A percentile compares a stretch with the other conserved stretches of the same genome.
phyloP scores from a whole-genome alignment of 306 rosid genomes.

The Medicago lupulina region DNA sequence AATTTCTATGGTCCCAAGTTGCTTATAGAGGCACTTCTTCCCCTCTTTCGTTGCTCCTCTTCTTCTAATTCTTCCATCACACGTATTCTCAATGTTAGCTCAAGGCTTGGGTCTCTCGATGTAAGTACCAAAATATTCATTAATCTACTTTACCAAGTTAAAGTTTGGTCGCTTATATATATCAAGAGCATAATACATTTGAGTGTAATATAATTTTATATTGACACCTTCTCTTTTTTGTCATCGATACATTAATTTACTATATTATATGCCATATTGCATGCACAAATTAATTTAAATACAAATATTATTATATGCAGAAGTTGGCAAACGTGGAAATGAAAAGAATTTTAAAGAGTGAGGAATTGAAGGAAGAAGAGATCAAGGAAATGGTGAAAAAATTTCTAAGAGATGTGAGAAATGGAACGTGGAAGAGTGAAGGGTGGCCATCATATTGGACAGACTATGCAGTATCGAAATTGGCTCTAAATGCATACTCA shows the following conservation, averaged over 20 bases:
- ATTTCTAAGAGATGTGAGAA: slow-evolving; percentile 63
- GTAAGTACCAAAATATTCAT: slow-evolving; percentile 33
- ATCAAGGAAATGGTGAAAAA: slow-evolving; percentile 52
- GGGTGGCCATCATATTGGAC: slow-evolving; percentile 98
- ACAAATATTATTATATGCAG: slow-evolving; percentile 42
- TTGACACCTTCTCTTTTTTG: too few relatives aligned
- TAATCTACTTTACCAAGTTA: too few relatives aligned
- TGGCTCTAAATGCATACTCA: slow-evolving; percentile 79
- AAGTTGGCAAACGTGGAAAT: slow-evolving; percentile 58
- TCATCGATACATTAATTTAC: too few relatives aligned
- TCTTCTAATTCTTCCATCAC: slow-evolving; percentile 38
- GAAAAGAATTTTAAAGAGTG: slow-evolving; percentile 43
- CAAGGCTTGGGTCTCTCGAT: slow-evolving; percentile 81
- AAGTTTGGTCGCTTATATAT: too few relatives aligned
- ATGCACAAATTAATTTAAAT: neutral
- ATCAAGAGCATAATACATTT: too few relatives aligned
- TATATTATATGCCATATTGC: neutral
- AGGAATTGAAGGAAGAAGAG: slow-evolving; percentile 55
- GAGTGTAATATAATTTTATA: too few relatives aligned
- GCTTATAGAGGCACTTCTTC: slow-evolving; percentile 66
- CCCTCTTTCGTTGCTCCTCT: slow-evolving; percentile 63
- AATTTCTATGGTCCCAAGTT: slow-evolving; percentile 78
- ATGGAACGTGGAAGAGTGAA: slow-evolving; percentile 62
- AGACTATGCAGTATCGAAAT: slow-evolving; percentile 83
- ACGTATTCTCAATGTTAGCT: slow-evolving; percentile 80